Conservation (phyloP, 305 asterid genomes). For the Fraxinus floribunda region DNA sequence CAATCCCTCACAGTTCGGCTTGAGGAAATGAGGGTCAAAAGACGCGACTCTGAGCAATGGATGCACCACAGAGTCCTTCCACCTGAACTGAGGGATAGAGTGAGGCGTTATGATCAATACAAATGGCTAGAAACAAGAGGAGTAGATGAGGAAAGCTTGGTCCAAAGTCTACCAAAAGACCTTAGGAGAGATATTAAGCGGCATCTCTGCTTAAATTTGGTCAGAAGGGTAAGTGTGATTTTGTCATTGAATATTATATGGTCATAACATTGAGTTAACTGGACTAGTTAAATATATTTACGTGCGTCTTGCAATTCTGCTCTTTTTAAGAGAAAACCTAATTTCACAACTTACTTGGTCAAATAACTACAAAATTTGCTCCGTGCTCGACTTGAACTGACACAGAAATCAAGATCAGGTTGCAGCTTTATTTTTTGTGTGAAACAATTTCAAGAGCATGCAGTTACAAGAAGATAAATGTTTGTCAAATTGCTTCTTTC, state of each 20-base stretch:
- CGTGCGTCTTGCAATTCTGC: not conserved
- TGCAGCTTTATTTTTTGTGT: not conserved
- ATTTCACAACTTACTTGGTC: not conserved
- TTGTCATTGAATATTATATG: not conserved
- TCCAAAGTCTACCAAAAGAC: constrained; percentile 87
- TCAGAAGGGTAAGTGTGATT: constrained; percentile 62
- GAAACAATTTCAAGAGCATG: not conserved
- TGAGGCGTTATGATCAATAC: constrained; percentile 93
- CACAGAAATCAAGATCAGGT: not conserved
- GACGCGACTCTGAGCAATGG: constrained; percentile 97
- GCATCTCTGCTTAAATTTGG: constrained; percentile 92
- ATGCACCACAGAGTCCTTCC: constrained; percentile 98
- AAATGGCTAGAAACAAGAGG: constrained; percentile 99
- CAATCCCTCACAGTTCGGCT: constrained; percentile 88
- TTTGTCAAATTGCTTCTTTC: not conserved
- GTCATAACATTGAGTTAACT: not conserved
- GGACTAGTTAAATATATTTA: not conserved
- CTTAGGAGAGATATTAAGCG: constrained; percentile 93
- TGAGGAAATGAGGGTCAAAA: constrained; percentile 94
- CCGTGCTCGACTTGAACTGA: not conserved
- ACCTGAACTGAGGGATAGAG: constrained; percentile 81
- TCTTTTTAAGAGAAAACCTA: not conserved
- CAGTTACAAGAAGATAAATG: not conserved
- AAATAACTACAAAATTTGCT: not conserved
- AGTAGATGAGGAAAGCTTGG: constrained; percentile 92